These are phyloP conservation scores for Salix exigua DNA, from an alignment of 345 rosid species.

Conservation along the genomic window DNA sequence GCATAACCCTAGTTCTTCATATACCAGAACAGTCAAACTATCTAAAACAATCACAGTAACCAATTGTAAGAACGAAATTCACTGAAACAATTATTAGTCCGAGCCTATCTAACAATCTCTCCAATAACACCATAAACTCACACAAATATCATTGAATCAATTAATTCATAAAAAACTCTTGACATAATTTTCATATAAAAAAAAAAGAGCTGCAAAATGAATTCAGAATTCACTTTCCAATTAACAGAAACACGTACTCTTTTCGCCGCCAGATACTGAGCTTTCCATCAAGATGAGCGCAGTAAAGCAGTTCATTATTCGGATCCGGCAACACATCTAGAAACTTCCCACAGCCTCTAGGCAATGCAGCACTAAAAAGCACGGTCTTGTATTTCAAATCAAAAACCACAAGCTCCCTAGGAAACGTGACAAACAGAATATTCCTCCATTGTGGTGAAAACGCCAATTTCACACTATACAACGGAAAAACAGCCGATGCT, in stretches of 20 bases:
- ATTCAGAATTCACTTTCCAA: neutral
- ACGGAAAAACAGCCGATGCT: constrained; percentile 71
- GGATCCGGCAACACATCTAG: constrained; percentile 90
- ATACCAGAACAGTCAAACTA: neutral
- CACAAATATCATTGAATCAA: too few relatives aligned
- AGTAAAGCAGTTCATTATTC: constrained; percentile 63
- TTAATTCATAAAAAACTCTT: too few relatives aligned
- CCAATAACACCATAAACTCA: too few relatives aligned
- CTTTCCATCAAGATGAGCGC: constrained; percentile 87
- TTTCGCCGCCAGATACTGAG: constrained; percentile 91
- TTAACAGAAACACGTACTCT: constrained; percentile 45
- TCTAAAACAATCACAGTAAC: too few relatives aligned
- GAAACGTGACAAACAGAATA: constrained; percentile 70
- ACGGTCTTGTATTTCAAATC: constrained; percentile 79
- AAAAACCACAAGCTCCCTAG: constrained; percentile 80
- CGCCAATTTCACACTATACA: constrained; percentile 57
- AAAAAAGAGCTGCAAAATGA: too few relatives aligned
- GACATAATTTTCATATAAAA: too few relatives aligned
- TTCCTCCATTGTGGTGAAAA: constrained; percentile 85
- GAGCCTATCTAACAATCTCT: too few relatives aligned
- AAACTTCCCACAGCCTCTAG: constrained; percentile 83
- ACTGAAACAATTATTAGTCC: too few relatives aligned
- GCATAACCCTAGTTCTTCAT: too few relatives aligned
- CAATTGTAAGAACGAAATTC: too few relatives aligned
- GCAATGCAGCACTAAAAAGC: constrained; percentile 58